Percentiles rank a stretch among this genome's conserved stretches.
Conservation (phyloP, 495 filamentous ascomycete genomes). For the Penicillium mononematosum region DNA sequence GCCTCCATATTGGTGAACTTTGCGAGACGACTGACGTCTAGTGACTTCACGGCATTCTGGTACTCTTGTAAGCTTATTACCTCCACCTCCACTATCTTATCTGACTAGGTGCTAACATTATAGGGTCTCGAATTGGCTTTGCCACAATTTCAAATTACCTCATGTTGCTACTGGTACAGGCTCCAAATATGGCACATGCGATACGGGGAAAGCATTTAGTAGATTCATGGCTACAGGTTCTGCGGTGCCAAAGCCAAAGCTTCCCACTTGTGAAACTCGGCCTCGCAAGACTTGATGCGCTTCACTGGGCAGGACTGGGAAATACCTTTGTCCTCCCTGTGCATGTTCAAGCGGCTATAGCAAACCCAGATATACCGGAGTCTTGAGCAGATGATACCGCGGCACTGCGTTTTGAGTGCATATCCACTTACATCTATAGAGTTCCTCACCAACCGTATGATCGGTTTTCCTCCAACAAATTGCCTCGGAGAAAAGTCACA, state of each 20-base stretch:
- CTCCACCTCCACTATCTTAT: not conserved
- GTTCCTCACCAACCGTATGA: not conserved
- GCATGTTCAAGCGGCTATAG: conserved; percentile 28
- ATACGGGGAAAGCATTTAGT: conserved; percentile 31
- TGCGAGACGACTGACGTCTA: conserved; percentile 27
- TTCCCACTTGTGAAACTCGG: conserved; percentile 36
- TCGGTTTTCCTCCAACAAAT: not conserved
- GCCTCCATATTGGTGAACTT: conserved; percentile 36
- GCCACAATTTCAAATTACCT: conserved; percentile 40
- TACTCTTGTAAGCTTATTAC: conserved; percentile 33
- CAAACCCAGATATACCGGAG: conserved; percentile 5
- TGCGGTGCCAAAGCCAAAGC: conserved; percentile 33
- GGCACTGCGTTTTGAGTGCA: not conserved
- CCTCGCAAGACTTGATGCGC: conserved; percentile 32
- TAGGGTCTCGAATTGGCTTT: conserved; percentile 41
- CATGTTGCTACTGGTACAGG: conserved; percentile 37
- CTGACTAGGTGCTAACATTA: not conserved
- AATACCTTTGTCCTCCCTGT: conserved; percentile 30
- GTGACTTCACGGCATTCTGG: conserved; percentile 38
- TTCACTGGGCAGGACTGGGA: conserved; percentile 28
- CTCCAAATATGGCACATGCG: conserved; percentile 33
- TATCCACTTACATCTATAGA: not conserved
- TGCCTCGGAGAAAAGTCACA: not conserved
- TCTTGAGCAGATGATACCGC: not conserved
- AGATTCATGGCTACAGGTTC: conserved; percentile 34